These are phyloP conservation scores for Hemileccinum impolitum DNA, from an alignment of 768 basidiomycete species.

Conservation along the genomic window DNA sequence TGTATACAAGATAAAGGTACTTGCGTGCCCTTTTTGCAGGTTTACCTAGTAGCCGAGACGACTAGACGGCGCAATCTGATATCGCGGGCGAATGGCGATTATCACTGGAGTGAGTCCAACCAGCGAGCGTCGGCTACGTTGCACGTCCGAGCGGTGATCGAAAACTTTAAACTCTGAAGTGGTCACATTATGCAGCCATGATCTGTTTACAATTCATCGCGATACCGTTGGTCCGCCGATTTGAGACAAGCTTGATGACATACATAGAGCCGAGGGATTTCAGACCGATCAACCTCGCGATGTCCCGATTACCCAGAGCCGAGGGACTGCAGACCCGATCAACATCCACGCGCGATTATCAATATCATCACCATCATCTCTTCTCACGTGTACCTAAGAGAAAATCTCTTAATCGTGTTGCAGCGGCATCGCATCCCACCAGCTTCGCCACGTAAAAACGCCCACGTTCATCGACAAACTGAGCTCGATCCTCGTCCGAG, in stretches of 20 bases:
- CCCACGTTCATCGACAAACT: background rate
- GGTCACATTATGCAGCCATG: too few species aligned
- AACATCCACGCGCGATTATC: slow-evolving; percentile 15
- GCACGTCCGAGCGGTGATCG: background rate
- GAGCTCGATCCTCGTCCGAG: slow-evolving; percentile 12
- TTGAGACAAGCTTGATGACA: background rate
- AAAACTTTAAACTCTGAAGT: background rate
- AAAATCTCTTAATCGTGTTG: slow-evolving; percentile 7
- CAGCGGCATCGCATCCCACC: slow-evolving; percentile 6
- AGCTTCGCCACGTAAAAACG: slow-evolving; percentile 25
- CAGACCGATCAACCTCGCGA: slow-evolving; percentile 1
- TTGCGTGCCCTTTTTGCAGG: too few species aligned
- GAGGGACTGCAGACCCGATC: slow-evolving; percentile 9
- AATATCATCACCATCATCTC: slow-evolving; percentile 7
- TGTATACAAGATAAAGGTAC: background rate
- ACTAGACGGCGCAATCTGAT: background rate
- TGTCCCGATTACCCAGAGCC: slow-evolving; percentile 2
- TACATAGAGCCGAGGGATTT: background rate
- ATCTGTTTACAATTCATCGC: too few species aligned
- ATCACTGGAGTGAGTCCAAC: background rate
- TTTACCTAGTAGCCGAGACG: background rate
- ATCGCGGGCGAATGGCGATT: background rate
- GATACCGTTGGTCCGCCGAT: background rate
- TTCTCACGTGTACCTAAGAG: slow-evolving; percentile 8
- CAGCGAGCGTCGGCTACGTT: background rate